A percentile compares a stretch with the other conserved stretches of the same genome.
Evolutionary conservation across 73 alveolate species (phyloP).

Genomic region (Paramecium biaurelia): DNA sequence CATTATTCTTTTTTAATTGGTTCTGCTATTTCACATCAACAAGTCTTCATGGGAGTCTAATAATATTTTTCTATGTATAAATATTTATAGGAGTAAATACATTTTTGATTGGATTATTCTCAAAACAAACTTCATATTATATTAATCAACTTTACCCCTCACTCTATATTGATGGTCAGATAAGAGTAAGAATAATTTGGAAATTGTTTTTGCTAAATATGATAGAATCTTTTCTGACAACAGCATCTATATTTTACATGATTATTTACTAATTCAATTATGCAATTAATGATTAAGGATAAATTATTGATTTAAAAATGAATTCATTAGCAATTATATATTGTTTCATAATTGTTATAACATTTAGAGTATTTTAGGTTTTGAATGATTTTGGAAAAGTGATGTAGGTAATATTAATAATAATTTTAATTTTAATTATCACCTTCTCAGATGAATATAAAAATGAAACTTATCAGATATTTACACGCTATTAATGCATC

Average conservation of each 20-base stretch:
- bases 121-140: background rate
- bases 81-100: background rate
- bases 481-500: background rate
- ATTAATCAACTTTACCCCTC: conserved; percentile 36
- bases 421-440: background rate
- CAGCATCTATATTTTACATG: conserved; percentile 18
- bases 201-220: background rate
- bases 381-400: background rate
- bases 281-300: background rate
- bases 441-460: background rate
- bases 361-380: background rate
- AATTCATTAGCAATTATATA: background rate
- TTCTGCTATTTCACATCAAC: conserved; percentile 59
- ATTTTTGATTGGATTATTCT: conserved; percentile 13
- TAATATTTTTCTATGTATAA: background rate
- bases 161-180: conserved; percentile 52
- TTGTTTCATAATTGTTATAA: background rate
- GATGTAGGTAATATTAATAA: background rate
- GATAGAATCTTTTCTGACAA: conserved; percentile 26
- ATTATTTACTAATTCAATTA: background rate
- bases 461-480: background rate
- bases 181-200: background rate
- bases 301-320: background rate
- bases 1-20: conserved; percentile 61
- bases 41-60: background rate